phyloP scores from a whole-genome alignment of 1,139 yeast species.

The Taphrina betulina region DNA sequence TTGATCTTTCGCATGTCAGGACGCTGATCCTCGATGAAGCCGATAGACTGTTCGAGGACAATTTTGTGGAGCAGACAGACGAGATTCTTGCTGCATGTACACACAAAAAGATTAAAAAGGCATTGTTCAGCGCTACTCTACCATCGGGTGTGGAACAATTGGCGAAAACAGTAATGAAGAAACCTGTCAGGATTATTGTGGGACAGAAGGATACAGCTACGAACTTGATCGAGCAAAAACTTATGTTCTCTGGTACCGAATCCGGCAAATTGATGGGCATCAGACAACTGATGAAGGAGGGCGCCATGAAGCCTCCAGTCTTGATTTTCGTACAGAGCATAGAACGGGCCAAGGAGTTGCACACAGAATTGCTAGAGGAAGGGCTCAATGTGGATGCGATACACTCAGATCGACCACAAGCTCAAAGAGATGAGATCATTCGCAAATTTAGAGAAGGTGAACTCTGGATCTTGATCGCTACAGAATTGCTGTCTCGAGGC shows the following conservation, averaged over 20 bases:
- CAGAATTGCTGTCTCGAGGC: constrained; percentile 95
- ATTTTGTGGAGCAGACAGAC: constrained; percentile 90
- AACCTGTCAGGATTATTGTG: constrained; percentile 79
- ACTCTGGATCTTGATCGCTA: constrained; percentile 92
- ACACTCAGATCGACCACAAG: constrained; percentile 89
- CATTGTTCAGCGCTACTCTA: constrained; percentile 92
- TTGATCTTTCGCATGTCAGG: constrained; percentile 64
- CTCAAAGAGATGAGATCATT: constrained; percentile 82
- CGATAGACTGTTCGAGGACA: constrained; percentile 86
- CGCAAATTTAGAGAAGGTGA: constrained; percentile 84
- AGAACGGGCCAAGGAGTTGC: constrained; percentile 89
- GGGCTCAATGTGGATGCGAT: constrained; percentile 90
- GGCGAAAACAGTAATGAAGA: constrained; percentile 79
- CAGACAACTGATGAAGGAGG: constrained; percentile 73
- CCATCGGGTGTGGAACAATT: constrained; percentile 91
- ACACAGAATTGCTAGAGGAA: constrained; percentile 87
- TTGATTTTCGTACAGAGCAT: constrained; percentile 89
- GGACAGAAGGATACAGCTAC: constrained; percentile 96
- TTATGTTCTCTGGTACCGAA: constrained; percentile 87
- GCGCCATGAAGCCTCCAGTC: constrained; percentile 89
- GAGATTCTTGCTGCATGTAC: constrained; percentile 71
- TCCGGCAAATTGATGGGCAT: constrained; percentile 91
- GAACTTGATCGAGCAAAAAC: constrained; percentile 73
- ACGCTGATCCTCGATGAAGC: constrained; percentile 91
- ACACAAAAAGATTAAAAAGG: constrained; percentile 52